Evolutionary conservation across 2,329 filamentous ascomycete genomes (phyloP).

Genomic region (Chaetomiaceae sp.): DNA sequence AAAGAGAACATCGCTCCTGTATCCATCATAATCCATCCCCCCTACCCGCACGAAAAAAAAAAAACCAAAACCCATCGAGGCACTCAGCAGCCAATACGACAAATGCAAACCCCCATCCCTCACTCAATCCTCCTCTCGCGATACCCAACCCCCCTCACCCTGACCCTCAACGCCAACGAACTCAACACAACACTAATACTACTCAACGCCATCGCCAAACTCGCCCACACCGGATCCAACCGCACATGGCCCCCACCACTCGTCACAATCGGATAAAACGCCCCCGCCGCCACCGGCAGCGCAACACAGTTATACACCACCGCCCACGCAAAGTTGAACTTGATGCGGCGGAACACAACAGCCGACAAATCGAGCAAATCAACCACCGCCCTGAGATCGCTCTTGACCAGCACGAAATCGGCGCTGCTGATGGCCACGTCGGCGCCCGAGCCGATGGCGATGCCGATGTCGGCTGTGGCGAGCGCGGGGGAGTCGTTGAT

Average conservation of each 20-base stretch:
- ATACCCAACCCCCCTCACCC: constrained; percentile 29
- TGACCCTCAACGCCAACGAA: constrained; percentile 62
- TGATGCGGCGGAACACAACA: constrained; percentile 70
- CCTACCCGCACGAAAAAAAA: no score
- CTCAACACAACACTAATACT: constrained; percentile 84
- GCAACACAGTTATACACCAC: constrained; percentile 74
- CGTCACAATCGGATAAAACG: constrained; percentile 57
- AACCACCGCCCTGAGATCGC: constrained; percentile 61
- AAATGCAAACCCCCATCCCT: background rate
- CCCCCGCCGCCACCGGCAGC: constrained; percentile 76
- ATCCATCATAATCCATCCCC: background rate
- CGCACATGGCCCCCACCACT: constrained; percentile 52
- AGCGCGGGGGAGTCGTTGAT: constrained; percentile 86
- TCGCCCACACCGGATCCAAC: constrained; percentile 79
- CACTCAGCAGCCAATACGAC: no score
- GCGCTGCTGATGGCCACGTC: constrained; percentile 80
- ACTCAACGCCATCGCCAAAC: constrained; percentile 86
- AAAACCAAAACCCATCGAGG: no score
- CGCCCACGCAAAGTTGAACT: constrained; percentile 83
- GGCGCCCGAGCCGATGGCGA: constrained; percentile 77
- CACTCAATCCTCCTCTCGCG: constrained; percentile 30
- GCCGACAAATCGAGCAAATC: constrained; percentile 68
- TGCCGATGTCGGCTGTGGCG: constrained; percentile 73
- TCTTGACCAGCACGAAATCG: constrained; percentile 73
- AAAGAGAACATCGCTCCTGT: no score